Conservation (phyloP, 73 alveolate species). For the Paramecium octaurelia region DNA sequence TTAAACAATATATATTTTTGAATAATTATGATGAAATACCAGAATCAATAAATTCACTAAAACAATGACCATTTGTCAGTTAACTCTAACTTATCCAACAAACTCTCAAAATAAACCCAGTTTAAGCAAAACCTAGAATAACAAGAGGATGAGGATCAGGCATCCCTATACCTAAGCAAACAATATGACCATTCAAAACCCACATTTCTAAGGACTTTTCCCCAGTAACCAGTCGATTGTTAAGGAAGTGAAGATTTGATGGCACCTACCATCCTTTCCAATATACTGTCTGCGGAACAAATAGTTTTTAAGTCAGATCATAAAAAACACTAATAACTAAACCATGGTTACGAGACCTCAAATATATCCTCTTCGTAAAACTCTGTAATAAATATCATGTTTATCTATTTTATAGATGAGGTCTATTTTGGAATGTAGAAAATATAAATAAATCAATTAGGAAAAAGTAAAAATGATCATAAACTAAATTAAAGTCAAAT, state of each 20-base stretch:
- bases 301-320: background rate
- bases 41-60: background rate
- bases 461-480: background rate
- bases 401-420: background rate
- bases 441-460: background rate
- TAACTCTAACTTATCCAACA: background rate
- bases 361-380: background rate
- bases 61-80: background rate
- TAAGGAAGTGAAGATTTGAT: slow-evolving; percentile 4
- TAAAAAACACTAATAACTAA: background rate
- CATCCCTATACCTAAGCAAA: background rate
- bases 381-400: background rate
- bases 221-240: background rate
- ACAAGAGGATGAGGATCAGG: background rate
- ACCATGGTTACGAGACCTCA: background rate
- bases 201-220: background rate
- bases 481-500: background rate
- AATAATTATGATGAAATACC: background rate
- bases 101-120: background rate
- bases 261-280: slow-evolving; percentile 11
- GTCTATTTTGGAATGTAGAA: background rate
- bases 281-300: background rate
- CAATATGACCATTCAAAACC: background rate
- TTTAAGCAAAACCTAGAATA: background rate
- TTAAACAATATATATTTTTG: background rate